Percentiles rank a stretch among this genome's conserved stretches.
phyloP scores from a whole-genome alignment of 495 filamentous ascomycete species.

The Talaromyces nanjingensis region DNA sequence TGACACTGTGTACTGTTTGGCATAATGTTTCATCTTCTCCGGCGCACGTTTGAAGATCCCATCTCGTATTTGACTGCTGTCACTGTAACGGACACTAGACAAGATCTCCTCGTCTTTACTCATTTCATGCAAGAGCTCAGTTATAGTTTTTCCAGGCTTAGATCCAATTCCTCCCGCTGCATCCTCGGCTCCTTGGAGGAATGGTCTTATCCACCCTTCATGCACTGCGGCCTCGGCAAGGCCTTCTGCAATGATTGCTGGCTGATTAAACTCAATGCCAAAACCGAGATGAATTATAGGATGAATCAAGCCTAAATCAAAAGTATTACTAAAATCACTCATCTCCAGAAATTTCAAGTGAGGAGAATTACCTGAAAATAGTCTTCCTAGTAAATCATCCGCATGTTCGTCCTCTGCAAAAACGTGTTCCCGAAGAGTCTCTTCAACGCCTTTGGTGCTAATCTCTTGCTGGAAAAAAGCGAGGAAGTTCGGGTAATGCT shows the following conservation, averaged over 20 bases:
- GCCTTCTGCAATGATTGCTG: constrained; percentile 27
- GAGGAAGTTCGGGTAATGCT: constrained; percentile 62
- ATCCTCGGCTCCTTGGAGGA: constrained; percentile 50
- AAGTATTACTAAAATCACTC: too few species aligned
- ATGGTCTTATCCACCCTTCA: constrained; percentile 35
- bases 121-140: constrained; percentile 54
- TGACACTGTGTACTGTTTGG: constrained; percentile 51
- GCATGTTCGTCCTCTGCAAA: constrained; percentile 55
- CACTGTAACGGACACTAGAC: constrained; percentile 38
- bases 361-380: constrained; percentile 43
- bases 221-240: constrained; percentile 66
- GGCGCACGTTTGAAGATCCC: constrained; percentile 56
- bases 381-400: constrained; percentile 53
- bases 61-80: constrained; percentile 59
- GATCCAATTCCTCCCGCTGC: constrained; percentile 25
- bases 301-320: constrained; percentile 13
- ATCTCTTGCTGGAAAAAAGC: constrained; percentile 70
- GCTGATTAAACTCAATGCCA: constrained; percentile 31
- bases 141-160: constrained; percentile 39
- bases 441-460: constrained; percentile 47
- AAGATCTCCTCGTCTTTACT: constrained; percentile 46
- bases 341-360: too few species aligned
- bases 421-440: constrained; percentile 55
- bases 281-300: constrained; percentile 34
- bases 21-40: constrained; percentile 55